These are phyloP conservation scores for Lithospermum erythrorhizon DNA, from an alignment of 257 asterid species.

Conservation along the genomic window DNA sequence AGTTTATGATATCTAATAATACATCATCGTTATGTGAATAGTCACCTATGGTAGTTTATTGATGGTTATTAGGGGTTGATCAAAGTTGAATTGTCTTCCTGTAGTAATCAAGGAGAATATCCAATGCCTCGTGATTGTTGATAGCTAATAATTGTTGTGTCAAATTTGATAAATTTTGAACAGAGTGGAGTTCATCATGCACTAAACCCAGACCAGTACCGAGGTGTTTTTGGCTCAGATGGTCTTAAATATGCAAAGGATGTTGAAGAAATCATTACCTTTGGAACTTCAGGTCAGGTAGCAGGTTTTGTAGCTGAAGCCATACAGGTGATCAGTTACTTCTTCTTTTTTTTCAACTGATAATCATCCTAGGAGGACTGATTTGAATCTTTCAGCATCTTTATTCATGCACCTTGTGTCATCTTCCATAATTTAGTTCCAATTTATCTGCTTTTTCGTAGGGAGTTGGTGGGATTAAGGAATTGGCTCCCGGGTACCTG, in stretches of 20 bases:
- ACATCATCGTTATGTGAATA: neutral
- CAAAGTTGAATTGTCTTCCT: no score
- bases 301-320: conserved; percentile 85
- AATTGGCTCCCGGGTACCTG: conserved; percentile 93
- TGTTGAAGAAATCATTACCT: conserved; percentile 75
- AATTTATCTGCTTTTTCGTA: conserved; percentile 16
- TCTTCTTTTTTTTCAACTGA: neutral
- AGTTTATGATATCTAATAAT: neutral
- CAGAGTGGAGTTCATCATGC: conserved; percentile 94
- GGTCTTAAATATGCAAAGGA: conserved; percentile 80
- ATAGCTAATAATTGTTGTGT: neutral
- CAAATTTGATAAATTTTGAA: neutral
- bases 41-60: neutral
- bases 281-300: conserved; percentile 75
- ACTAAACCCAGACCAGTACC: conserved; percentile 82
- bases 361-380: neutral
- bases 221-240: conserved; percentile 79
- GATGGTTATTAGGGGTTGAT: neutral
- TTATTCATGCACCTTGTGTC: neutral
- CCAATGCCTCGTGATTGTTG: neutral
- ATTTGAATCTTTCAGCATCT: neutral
- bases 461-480: conserved; percentile 98
- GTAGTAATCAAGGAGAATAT: neutral
- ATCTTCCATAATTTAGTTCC: conserved; percentile 2
- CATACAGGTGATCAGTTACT: conserved; percentile 49